A percentile compares a stretch with the other conserved stretches of the same genome.
Conservation (phyloP, 2,329 filamentous ascomycete genomes). For the Penicillium olsonii region DNA sequence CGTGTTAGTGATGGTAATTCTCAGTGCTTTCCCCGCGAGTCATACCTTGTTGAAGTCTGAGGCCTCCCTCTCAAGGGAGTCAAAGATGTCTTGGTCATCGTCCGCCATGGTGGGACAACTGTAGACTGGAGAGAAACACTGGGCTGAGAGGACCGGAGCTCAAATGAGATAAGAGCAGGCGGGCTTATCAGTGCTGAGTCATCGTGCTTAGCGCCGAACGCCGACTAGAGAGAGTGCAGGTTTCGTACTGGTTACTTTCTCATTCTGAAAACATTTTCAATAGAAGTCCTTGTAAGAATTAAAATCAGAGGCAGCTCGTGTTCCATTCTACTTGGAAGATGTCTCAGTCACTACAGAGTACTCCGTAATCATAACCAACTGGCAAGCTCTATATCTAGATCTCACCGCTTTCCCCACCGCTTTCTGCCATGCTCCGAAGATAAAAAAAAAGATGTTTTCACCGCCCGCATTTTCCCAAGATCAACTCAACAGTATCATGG, state of each 20-base stretch:
- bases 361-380: too few relatives aligned
- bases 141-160: neutral
- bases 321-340: too few relatives aligned
- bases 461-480: constrained; percentile 7
- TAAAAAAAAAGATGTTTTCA: constrained; percentile 18
- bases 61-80: constrained; percentile 77
- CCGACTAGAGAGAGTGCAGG: neutral
- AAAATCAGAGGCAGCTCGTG: too few relatives aligned
- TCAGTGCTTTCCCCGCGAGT: neutral
- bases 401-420: constrained; percentile 6
- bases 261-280: too few relatives aligned
- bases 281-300: too few relatives aligned
- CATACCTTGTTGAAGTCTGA: constrained; percentile 87
- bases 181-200: constrained; percentile 40
- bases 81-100: constrained; percentile 73
- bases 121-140: neutral
- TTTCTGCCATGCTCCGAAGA: constrained; percentile 1
- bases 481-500: constrained; percentile 31
- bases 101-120: constrained; percentile 50
- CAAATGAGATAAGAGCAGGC: constrained; percentile 1
- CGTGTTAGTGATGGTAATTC: constrained; percentile 16
- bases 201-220: constrained; percentile 20
- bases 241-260: too few relatives aligned
- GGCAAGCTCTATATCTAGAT: neutral
- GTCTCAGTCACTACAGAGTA: too few relatives aligned